These are phyloP conservation scores for Helotiales sp. DNA, from an alignment of 2,329 filamentous ascomycete species.

Conservation along the genomic window DNA sequence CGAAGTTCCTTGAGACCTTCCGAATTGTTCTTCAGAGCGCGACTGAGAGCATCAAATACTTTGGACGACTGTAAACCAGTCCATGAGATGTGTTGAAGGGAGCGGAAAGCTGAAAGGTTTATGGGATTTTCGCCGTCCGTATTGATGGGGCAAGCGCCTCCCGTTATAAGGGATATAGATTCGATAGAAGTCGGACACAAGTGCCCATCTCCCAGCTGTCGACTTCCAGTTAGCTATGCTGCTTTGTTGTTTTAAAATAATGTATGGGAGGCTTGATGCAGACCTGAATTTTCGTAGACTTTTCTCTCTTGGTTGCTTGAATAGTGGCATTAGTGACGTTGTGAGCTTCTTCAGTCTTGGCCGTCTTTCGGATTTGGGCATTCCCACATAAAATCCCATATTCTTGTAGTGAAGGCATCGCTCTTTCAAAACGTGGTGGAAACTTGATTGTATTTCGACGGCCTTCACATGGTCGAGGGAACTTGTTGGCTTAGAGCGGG, in stretches of 20 bases:
- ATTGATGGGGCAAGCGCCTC: not conserved
- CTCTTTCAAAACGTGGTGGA: not conserved
- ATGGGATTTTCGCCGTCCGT: not conserved
- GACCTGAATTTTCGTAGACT: not conserved
- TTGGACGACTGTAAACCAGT: not conserved
- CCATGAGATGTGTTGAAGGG: not conserved
- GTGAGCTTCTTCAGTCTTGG: not conserved
- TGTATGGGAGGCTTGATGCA: not conserved
- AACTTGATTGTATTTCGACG: not conserved
- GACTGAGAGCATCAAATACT: not conserved
- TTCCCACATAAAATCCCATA: too few species aligned
- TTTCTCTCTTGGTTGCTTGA: not conserved
- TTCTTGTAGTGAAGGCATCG: not conserved
- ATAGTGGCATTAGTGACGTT: not conserved
- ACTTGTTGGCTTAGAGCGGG: not conserved
- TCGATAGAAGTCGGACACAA: not conserved
- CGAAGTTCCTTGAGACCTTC: not conserved
- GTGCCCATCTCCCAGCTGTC: not conserved
- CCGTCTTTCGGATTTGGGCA: not conserved
- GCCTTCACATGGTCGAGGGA: not conserved
- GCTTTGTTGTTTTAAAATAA: too few species aligned
- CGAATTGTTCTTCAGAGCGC: not conserved
- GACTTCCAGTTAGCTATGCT: too few species aligned
- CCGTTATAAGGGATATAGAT: not conserved
- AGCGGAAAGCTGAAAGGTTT: not conserved